phyloP scores from a whole-genome alignment of 805 yeast species.

The Candida insectorum region DNA sequence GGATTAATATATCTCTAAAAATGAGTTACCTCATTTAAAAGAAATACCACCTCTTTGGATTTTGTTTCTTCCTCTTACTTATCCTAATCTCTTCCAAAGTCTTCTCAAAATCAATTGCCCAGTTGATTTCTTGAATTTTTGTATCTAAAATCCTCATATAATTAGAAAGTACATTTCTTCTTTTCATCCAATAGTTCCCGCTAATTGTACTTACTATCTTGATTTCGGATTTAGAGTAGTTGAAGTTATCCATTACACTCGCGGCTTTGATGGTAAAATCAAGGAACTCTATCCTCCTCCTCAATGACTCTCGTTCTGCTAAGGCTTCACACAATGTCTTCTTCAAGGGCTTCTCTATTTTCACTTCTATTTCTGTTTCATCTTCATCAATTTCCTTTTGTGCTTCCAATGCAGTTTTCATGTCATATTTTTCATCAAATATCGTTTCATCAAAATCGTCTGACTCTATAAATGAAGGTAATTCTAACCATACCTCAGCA shows the following conservation, averaged over 20 bases:
- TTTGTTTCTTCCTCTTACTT: constrained; percentile 2
- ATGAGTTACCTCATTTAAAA: no score
- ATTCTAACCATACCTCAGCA: constrained; percentile 5
- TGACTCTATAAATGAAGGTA: constrained; percentile 8
- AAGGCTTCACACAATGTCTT: constrained; percentile 12
- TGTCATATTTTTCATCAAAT: no score
- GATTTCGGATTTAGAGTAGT: constrained; percentile 10
- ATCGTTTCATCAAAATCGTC: constrained; percentile 1
- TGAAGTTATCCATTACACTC: constrained; percentile 6
- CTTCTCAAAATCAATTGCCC: constrained; percentile 12
- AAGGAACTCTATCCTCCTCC: constrained; percentile 6
- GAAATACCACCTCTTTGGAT: constrained; percentile 3
- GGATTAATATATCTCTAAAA: no score
- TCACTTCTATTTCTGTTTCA: neutral
- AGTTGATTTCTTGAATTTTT: constrained; percentile 11
- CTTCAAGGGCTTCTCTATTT: constrained; percentile 5
- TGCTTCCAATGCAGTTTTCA: neutral
- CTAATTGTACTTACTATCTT: constrained; percentile 6
- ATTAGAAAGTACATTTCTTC: constrained; percentile 4
- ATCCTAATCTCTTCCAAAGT: constrained; percentile 3
- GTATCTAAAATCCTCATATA: constrained; percentile 10
- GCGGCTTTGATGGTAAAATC: constrained; percentile 3
- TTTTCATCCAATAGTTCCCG: constrained; percentile 2
- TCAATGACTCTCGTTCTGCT: constrained; percentile 12
- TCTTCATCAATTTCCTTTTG: neutral